Conservation (phyloP, 768 basidiomycete genomes). For the Gloeopeniophorella convolvens region DNA sequence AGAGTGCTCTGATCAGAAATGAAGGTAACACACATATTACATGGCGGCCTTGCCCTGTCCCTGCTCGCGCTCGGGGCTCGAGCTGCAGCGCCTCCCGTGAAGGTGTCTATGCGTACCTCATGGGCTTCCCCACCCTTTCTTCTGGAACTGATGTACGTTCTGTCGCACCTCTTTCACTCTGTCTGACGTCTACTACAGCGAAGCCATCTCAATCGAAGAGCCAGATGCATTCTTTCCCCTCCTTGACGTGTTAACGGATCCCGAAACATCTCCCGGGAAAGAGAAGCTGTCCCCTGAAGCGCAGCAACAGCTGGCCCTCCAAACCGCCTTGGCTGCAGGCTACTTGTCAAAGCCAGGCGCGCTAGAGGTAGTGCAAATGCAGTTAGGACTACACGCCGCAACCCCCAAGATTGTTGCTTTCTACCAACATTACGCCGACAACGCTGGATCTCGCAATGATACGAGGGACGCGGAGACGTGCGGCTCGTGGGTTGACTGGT, state of each 20-base stretch:
- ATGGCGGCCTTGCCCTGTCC: background rate
- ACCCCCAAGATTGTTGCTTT: constrained; percentile 81
- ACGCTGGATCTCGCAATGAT: constrained; percentile 25
- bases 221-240: constrained; percentile 70
- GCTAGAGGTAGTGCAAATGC: constrained; percentile 56
- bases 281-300: constrained; percentile 40
- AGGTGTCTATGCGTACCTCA: constrained; percentile 32
- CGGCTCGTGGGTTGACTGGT: constrained; percentile 82
- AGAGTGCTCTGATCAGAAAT: background rate
- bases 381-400: constrained; percentile 70
- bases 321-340: constrained; percentile 41
- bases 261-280: constrained; percentile 33
- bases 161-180: background rate
- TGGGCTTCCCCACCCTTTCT: constrained; percentile 31
- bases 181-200: constrained; percentile 41
- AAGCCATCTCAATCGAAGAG: constrained; percentile 71
- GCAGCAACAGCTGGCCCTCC: constrained; percentile 47
- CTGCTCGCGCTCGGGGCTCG: background rate
- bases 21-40: constrained; percentile 2
- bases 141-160: constrained; percentile 29
- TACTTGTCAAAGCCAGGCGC: constrained; percentile 45
- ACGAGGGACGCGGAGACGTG: constrained; percentile 33
- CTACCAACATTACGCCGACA: constrained; percentile 59
- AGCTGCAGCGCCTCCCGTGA: constrained; percentile 27
- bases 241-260: constrained; percentile 56